Evolutionary conservation across 169 alveolate genomes (phyloP), one percentile per base, ranked within the genome.

Genomic region (Plasmodium gallinaceum): DNA sequence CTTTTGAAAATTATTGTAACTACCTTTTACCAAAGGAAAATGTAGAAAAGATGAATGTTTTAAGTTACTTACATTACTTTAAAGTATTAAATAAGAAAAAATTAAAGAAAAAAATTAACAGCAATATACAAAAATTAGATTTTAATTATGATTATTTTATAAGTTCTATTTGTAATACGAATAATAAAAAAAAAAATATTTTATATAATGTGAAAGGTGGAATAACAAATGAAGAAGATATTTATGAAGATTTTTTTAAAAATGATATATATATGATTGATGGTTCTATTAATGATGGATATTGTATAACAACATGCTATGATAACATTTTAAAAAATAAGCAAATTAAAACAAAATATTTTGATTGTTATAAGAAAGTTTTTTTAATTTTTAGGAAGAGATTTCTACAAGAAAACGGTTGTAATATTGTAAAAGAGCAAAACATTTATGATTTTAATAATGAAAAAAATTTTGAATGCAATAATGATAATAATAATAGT

Each of bases 81-180:
- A 83, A 83, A 46, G 51, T 66, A 37, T 6, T 43, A 10, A 83
- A 83, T 32, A 83, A 83, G 45, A 83, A 83, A 24, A 54, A 43
- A 32, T 60, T 60, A 26, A 68, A 69, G 2, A 12, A 12, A 46
- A 83, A 66, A 71, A 61, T 52, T 5, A 83, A 39, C 20, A 22
- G 24, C 24, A 51, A 52, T 69, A 8, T n/a, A 2, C 85, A 65
- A 24, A 83, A 68, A 26, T 2, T 20, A 5, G 62, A 54, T 18
- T 83, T 69, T 60, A 68, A 32, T n/a, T 83, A 83, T 57, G 85
- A 68, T n/a, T 42, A 16, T 24, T 83, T 83, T 57, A 10, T 83
- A 48, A 62, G 22, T 7, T 76, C 89, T 0, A 46, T 76, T 24
- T 26, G 24, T 32, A 62, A 37, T 5, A 61, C 66, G 3, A 39